Evolutionary conservation across 75 land plant species (phyloP).

Genomic region (Chamaecyparis obtusa): DNA sequence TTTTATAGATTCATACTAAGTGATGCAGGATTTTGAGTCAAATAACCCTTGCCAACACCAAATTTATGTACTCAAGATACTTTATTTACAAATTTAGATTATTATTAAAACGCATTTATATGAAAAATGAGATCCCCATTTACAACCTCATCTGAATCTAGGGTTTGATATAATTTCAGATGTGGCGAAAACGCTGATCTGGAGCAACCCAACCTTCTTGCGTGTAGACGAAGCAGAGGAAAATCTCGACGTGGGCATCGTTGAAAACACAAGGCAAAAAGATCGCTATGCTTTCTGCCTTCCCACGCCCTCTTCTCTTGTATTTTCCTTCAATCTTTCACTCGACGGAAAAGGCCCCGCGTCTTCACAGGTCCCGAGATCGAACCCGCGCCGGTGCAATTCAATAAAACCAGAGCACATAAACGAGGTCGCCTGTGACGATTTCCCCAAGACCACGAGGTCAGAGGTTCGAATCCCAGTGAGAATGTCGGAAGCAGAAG

Average conservation of each 20-base stretch:
- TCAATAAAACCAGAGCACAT: background rate
- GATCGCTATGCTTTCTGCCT: background rate
- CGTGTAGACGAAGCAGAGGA: background rate
- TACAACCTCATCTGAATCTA: no score
- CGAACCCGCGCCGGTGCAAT: background rate
- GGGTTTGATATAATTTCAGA: background rate
- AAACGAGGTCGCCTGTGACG: no score
- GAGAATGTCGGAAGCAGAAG: background rate
- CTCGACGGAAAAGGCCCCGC: no score
- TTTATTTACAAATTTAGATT: no score
- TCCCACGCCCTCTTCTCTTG: background rate
- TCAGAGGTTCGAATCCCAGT: background rate
- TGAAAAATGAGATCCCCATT: no score
- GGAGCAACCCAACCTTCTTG: background rate
- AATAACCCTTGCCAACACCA: no score
- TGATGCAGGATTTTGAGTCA: no score
- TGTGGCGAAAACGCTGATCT: background rate
- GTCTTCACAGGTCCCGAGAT: background rate
- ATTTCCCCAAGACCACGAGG: background rate
- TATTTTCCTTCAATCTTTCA: background rate
- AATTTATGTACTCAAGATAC: no score
- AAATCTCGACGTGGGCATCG: background rate
- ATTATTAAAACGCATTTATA: no score
- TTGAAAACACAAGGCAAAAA: background rate
- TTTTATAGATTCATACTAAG: no score